Evolutionary conservation across 148 eudicot genomes (phyloP).

Genomic region (Rhododendron ferrugineum): DNA sequence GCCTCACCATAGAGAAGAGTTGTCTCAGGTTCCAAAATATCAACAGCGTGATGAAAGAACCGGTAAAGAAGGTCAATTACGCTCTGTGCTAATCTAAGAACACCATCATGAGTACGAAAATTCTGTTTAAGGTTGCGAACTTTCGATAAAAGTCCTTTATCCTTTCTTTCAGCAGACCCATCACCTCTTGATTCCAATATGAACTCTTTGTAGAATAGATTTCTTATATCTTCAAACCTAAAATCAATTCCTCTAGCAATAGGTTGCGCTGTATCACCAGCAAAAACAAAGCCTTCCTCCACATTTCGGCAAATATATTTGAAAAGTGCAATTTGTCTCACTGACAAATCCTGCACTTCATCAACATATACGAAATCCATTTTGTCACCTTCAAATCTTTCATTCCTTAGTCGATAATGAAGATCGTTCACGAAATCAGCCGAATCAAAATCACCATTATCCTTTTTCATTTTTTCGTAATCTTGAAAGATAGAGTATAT

Average conservation of each 20-base stretch:
- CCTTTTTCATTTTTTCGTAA: constrained; percentile 59
- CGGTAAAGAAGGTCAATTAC: constrained; percentile 45
- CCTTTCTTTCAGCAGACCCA: constrained; percentile 19
- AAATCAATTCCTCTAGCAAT: constrained; percentile 84
- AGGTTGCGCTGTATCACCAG: constrained; percentile 83
- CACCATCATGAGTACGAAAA: constrained; percentile 69
- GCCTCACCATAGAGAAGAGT: constrained; percentile 56
- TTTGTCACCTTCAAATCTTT: constrained; percentile 36
- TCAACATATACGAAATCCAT: constrained; percentile 79
- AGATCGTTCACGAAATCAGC: constrained; percentile 74
- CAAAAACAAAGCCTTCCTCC: constrained; percentile 71
- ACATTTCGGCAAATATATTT: constrained; percentile 64
- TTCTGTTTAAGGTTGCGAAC: constrained; percentile 39
- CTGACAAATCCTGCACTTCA: constrained; percentile 77
- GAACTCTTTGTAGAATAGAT: constrained; percentile 56
- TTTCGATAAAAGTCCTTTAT: constrained; percentile 44
- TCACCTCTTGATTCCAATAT: constrained; percentile 22
- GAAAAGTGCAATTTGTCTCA: constrained; percentile 67
- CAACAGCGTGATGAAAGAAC: constrained; percentile 46
- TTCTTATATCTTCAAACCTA: constrained; percentile 60
- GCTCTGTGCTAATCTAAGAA: constrained; percentile 57
- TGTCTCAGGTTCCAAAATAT: constrained; percentile 48
- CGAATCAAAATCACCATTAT: constrained; percentile 58
- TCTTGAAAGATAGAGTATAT: constrained; percentile 50
- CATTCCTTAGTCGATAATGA: constrained; percentile 40